Evolutionary conservation across 1,284 basidiomycete species (phyloP), one percentile per base, ranked within the genome.

Genomic region (Apiotrichum sp.): DNA sequence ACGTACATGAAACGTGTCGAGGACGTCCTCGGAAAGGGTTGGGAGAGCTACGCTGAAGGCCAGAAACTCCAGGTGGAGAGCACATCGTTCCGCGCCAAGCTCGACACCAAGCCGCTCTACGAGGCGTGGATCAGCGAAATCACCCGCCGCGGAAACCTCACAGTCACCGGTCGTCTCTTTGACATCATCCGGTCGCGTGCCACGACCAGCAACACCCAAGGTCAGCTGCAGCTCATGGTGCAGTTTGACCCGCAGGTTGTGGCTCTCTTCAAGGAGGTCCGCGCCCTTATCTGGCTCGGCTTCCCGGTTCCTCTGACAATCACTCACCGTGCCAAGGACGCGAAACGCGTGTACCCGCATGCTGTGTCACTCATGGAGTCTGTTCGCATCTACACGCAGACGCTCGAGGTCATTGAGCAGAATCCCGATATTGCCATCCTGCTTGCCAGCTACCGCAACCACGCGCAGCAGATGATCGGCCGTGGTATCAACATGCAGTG

Each of bases 1-100:
- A 87, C 90, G 3, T 98, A 98, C 79, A 98, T 98, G 93, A 96
- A 93, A 75, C 89, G 93, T n/a, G 95, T 98, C 52, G 93, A 98
- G 72, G 95, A 98, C 72, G 96, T 98, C 3, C 86, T 99, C 10
- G 96, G 95, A 8, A 93, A 92, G 74, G 93, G 92, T 6, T 98
- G 95, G 95, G 93, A 97, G 73, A 84, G 93, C 60, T 98, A 98
- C 66, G 92, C 95, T n/a, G 95, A 99, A 67, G 96, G 96, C 6
- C 92, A 97, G 75, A 93, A 93, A 69, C 86, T 99, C 0, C 90
- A 96, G 68, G 86, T 86, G 42, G 95, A 98, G 75, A 88, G 85
- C 53, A 80, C 85, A 5, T 88, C 91, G 0, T 99, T 99, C 83
- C 84, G 90, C 47, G 89, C 89, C 76, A 98, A 98, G 77, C 86